These are phyloP conservation scores for Chondrostereum purpureum DNA, from an alignment of 1,284 basidiomycete genomes.

Conservation along the genomic window DNA sequence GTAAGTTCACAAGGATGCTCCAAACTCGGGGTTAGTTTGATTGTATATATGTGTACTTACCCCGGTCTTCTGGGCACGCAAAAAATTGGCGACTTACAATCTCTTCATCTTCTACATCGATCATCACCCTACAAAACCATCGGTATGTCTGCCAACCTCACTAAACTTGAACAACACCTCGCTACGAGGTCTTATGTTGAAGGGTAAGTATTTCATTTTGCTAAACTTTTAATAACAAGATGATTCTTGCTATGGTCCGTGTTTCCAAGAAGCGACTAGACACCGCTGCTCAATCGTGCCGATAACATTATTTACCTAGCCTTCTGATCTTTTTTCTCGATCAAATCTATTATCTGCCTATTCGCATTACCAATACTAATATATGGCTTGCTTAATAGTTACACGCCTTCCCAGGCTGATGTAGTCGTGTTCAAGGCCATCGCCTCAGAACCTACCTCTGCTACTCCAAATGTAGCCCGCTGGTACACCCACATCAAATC, in stretches of 20 bases:
- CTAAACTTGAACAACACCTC: conserved; percentile 82
- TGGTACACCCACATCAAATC: conserved; percentile 96
- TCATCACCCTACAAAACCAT: too few relatives aligned
- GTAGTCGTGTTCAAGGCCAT: conserved; percentile 87
- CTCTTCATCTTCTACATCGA: conserved; percentile 15
- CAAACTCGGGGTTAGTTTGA: conserved; percentile 2
- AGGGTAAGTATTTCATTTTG: conserved; percentile 56
- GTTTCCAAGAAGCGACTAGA: conserved; percentile 90
- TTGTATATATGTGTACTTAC: not conserved
- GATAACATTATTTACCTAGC: conserved; percentile 61
- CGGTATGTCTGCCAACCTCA: conserved; percentile 69
- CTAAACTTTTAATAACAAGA: conserved; percentile 15
- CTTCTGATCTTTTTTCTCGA: conserved; percentile 48
- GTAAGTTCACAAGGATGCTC: too few relatives aligned
- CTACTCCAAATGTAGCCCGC: conserved; percentile 76
- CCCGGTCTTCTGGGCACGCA: conserved; percentile 4
- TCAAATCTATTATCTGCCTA: not conserved
- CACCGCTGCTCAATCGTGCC: conserved; percentile 68
- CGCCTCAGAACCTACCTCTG: conserved; percentile 53
- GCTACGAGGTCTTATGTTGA: conserved; percentile 83
- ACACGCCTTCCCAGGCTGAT: conserved; percentile 94
- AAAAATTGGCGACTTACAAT: too few relatives aligned
- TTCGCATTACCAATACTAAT: conserved; percentile 12
- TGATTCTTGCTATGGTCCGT: conserved; percentile 40
- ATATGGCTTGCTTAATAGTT: conserved; percentile 43